These are phyloP conservation scores for Phlegmacium glaucopus DNA, from an alignment of 768 basidiomycete species.

Conservation along the genomic window DNA sequence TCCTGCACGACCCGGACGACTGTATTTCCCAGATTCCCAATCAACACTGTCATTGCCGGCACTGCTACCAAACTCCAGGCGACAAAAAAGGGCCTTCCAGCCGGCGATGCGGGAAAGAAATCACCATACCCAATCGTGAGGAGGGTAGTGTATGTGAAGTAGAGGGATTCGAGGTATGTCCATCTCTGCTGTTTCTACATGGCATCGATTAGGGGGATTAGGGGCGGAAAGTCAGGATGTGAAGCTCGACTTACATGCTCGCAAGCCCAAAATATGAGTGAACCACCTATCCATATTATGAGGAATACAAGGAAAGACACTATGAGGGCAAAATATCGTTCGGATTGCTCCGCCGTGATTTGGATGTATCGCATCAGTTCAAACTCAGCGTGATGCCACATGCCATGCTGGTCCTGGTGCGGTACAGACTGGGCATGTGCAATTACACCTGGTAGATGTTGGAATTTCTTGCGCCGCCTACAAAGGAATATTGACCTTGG, in stretches of 20 bases:
- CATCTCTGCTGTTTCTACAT: slow-evolving; percentile 23
- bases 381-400: slow-evolving; percentile 35
- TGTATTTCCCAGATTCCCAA: slow-evolving; percentile 47
- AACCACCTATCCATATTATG: slow-evolving; percentile 22
- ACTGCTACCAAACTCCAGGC: slow-evolving; percentile 39
- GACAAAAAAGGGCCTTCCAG: slow-evolving; percentile 40
- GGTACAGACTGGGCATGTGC: slow-evolving; percentile 6
- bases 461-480: not conserved
- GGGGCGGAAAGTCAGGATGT: not conserved
- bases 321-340: slow-evolving; percentile 24
- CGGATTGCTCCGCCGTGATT: slow-evolving; percentile 14
- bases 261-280: not conserved
- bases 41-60: slow-evolving; percentile 38
- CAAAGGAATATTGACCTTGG: not conserved
- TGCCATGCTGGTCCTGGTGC: not conserved
- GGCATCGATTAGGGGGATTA: too few species aligned
- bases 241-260: not conserved
- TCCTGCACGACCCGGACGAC: slow-evolving; percentile 37
- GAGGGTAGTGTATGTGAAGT: slow-evolving; percentile 36
- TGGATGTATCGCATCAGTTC: slow-evolving; percentile 35
- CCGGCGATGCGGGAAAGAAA: slow-evolving; percentile 30
- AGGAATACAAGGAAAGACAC: slow-evolving; percentile 24
- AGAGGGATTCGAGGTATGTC: slow-evolving; percentile 36
- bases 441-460: not conserved
- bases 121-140: slow-evolving; percentile 43